These are phyloP conservation scores for Microcos paniculata DNA, from an alignment of 345 rosid genomes.

Conservation along the genomic window DNA sequence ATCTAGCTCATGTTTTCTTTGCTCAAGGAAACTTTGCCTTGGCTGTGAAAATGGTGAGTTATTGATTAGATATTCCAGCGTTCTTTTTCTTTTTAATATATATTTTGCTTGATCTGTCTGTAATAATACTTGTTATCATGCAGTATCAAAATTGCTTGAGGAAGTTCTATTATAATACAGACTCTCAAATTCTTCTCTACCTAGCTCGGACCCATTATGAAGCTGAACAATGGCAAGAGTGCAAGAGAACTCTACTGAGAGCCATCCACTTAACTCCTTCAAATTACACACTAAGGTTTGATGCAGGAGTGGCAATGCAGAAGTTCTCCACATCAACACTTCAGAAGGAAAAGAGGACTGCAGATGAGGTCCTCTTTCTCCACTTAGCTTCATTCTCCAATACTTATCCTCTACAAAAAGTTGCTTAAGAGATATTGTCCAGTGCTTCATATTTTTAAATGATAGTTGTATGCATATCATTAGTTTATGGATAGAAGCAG, in stretches of 20 bases:
- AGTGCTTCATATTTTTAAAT: not conserved
- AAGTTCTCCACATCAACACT: constrained; percentile 94
- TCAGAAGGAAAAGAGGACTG: constrained; percentile 88
- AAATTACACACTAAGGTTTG: constrained; percentile 88
- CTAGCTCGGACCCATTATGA: constrained; percentile 95
- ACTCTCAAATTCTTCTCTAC: constrained; percentile 89
- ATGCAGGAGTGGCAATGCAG: constrained; percentile 98
- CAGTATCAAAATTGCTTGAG: constrained; percentile 98
- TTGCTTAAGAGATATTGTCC: not conserved
- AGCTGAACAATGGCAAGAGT: constrained; percentile 99
- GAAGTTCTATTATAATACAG: constrained; percentile 86
- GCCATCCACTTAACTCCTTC: constrained; percentile 96
- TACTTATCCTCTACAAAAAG: not conserved
- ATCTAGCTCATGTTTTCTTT: constrained; percentile 94
- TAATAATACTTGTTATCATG: constrained; percentile 25
- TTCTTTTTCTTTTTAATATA: not conserved
- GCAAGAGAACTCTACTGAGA: constrained; percentile 89
- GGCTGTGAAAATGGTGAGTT: constrained; percentile 90
- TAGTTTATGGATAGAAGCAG: not conserved
- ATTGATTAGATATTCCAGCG: not conserved
- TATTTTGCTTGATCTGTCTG: not conserved
- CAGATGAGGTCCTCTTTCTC: constrained; percentile 74
- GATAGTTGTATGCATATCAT: not conserved
- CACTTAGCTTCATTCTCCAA: not conserved
- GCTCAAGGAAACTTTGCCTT: constrained; percentile 95